These are phyloP conservation scores for Metschnikowia continentalis DNA, from an alignment of 805 yeast species.

Conservation along the genomic window DNA sequence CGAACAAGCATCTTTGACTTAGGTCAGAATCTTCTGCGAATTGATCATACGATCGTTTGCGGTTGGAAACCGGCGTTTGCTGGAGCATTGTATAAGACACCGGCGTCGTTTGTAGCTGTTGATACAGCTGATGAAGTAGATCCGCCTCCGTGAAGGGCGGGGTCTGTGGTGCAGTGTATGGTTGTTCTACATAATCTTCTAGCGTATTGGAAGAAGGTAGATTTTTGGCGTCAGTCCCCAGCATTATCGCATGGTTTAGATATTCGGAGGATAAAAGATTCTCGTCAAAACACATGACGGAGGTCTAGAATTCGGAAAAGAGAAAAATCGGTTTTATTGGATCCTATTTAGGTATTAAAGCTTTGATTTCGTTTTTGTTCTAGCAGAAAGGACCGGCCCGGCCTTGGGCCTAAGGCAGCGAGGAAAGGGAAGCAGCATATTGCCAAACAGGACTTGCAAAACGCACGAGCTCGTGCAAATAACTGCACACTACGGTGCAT, in stretches of 20 bases:
- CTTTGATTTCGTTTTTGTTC: slow-evolving; percentile 1
- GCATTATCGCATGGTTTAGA: neutral
- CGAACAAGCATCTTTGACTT: slow-evolving; percentile 7
- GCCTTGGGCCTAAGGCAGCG: neutral
- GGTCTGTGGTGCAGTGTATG: slow-evolving; percentile 2
- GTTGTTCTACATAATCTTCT: neutral
- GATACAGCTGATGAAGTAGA: neutral
- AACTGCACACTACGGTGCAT: neutral
- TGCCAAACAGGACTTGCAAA: neutral
- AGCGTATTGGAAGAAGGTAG: slow-evolving; percentile 1
- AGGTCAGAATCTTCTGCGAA: neutral
- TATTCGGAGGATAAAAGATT: slow-evolving; percentile 3
- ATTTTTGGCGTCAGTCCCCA: slow-evolving; percentile 1
- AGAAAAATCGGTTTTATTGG: neutral
- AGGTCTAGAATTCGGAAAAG: slow-evolving; percentile 1
- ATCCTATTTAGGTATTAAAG: slow-evolving; percentile 3
- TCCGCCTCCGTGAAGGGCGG: slow-evolving; percentile 2
- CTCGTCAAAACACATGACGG: slow-evolving; percentile 5
- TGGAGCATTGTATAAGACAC: slow-evolving; percentile 1
- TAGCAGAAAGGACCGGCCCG: neutral
- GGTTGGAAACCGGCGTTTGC: neutral
- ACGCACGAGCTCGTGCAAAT: neutral
- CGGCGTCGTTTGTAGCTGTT: slow-evolving; percentile 1
- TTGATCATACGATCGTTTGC: slow-evolving; percentile 1
- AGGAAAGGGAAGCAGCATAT: slow-evolving; percentile 4